Percentiles rank a stretch among this genome's conserved stretches.
These are phyloP conservation scores for Exsudoporus floridanus DNA, from an alignment of 1,284 basidiomycete genomes.

Conservation along the genomic window DNA sequence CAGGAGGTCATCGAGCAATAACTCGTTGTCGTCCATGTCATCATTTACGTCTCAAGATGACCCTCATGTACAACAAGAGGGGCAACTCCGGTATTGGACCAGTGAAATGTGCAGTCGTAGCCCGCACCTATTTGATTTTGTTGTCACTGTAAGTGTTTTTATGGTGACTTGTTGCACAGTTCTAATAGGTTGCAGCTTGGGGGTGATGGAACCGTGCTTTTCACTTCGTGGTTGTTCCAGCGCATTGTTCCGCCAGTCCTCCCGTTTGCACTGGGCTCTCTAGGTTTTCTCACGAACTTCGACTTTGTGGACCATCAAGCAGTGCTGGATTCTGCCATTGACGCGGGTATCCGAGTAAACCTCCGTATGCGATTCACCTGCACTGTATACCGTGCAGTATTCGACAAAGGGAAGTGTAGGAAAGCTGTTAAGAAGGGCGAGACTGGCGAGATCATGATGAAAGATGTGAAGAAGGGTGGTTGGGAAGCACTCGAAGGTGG, in stretches of 20 bases:
- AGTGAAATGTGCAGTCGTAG: conserved; percentile 91
- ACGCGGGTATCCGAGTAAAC: conserved; percentile 95
- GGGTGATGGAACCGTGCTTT: conserved; percentile 97
- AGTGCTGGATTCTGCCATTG: conserved; percentile 88
- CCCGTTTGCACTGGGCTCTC: conserved; percentile 96
- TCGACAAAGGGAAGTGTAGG: conserved; percentile 64
- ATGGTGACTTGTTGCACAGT: conserved; percentile 5
- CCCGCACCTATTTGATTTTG: conserved; percentile 97
- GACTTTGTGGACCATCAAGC: conserved; percentile 87
- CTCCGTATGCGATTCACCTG: conserved; percentile 99
- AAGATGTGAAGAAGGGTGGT: conserved; percentile 80
- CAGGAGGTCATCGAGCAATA: conserved; percentile 68
- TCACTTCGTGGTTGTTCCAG: conserved; percentile 99
- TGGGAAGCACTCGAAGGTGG: conserved; percentile 94
- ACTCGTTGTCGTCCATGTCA: conserved; percentile 53
- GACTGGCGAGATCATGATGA: conserved; percentile 94
- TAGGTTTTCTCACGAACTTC: conserved; percentile 98
- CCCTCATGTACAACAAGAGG: conserved; percentile 55
- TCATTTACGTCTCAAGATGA: conserved; percentile 43
- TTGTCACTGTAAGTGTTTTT: conserved; percentile 76
- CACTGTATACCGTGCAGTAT: conserved; percentile 91
- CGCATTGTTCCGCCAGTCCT: conserved; percentile 96
- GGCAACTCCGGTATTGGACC: conserved; percentile 97
- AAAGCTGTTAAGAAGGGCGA: conserved; percentile 89
- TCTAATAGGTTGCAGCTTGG: conserved; percentile 63